phyloP scores from a whole-genome alignment of 805 yeast genomes.

The Ogataea paraovalis region DNA sequence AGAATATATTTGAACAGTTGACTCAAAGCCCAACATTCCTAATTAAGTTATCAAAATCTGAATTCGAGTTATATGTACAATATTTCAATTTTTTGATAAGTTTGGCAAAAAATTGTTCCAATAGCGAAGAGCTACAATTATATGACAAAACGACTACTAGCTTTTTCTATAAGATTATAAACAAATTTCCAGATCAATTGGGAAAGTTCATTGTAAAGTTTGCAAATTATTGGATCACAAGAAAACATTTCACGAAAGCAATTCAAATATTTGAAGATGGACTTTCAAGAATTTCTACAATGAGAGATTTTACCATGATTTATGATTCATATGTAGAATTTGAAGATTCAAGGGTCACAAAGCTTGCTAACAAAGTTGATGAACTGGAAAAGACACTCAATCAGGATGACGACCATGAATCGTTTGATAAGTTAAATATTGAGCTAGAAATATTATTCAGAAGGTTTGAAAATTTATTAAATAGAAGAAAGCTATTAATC shows the following conservation, averaged over 20 bases:
- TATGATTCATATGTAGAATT: conserved; percentile 62
- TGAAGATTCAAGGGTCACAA: conserved; percentile 47
- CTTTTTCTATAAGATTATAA: conserved; percentile 33
- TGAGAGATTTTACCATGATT: conserved; percentile 58
- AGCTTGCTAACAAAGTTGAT: conserved; percentile 25
- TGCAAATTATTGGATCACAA: conserved; percentile 44
- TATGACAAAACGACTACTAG: conserved; percentile 7
- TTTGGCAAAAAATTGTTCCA: not conserved
- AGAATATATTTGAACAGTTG: conserved; percentile 29
- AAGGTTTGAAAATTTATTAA: conserved; percentile 51
- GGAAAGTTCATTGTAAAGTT: conserved; percentile 44
- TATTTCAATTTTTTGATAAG: conserved; percentile 39
- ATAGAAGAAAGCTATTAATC: conserved; percentile 51
- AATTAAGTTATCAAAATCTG: conserved; percentile 37
- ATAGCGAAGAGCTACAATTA: not conserved
- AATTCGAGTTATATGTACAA: conserved; percentile 44
- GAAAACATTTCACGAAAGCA: conserved; percentile 36
- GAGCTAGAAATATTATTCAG: conserved; percentile 43
- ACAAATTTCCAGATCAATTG: conserved; percentile 56
- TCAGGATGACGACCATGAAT: conserved; percentile 10
- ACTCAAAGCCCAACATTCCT: conserved; percentile 33
- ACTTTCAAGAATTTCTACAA: conserved; percentile 41
- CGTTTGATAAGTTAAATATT: conserved; percentile 17
- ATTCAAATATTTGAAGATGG: conserved; percentile 46
- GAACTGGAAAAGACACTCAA: conserved; percentile 10